Percentiles rank a stretch among this genome's conserved stretches.
Conservation (phyloP, 495 filamentous ascomycete species). For the Paragyromitra xinjiangensis region DNA sequence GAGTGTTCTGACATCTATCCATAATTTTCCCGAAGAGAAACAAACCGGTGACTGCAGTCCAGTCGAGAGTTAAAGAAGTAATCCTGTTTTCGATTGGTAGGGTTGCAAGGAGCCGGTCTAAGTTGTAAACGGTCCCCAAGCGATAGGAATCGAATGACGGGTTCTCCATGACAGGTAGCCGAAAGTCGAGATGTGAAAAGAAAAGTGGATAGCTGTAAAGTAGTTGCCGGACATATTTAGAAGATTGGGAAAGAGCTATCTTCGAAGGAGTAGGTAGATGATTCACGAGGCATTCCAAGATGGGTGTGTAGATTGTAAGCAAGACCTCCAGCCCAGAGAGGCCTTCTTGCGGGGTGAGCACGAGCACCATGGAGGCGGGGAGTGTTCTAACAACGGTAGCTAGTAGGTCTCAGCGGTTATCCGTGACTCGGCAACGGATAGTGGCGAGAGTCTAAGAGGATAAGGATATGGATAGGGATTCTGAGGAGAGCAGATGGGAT, state of each 20-base stretch:
- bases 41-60: conserved; percentile 57
- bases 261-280: conserved; percentile 55
- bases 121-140: conserved; percentile 57
- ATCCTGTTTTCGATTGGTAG: conserved; percentile 56
- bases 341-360: conserved; percentile 53
- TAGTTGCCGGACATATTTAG: conserved; percentile 50
- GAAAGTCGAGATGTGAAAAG: conserved; percentile 57
- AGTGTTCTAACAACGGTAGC: conserved; percentile 8
- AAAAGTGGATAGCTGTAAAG: conserved; percentile 55
- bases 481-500: conserved; percentile 14
- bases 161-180: conserved; percentile 52
- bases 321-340: conserved; percentile 56
- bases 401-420: conserved; percentile 38
- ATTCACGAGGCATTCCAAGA: conserved; percentile 57
- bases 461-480: conserved; percentile 22
- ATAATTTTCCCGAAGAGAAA: conserved; percentile 57
- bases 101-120: conserved; percentile 54
- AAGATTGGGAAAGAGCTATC: conserved; percentile 53
- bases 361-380: conserved; percentile 47
- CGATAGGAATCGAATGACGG: conserved; percentile 55
- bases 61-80: conserved; percentile 56
- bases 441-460: conserved; percentile 19
- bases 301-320: conserved; percentile 57
- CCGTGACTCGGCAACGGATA: conserved; percentile 41
- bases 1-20: conserved; percentile 54